Base-by-base conservation (phyloP, 169 alveolate genomes). In the Miamiensis avidus region DNA sequence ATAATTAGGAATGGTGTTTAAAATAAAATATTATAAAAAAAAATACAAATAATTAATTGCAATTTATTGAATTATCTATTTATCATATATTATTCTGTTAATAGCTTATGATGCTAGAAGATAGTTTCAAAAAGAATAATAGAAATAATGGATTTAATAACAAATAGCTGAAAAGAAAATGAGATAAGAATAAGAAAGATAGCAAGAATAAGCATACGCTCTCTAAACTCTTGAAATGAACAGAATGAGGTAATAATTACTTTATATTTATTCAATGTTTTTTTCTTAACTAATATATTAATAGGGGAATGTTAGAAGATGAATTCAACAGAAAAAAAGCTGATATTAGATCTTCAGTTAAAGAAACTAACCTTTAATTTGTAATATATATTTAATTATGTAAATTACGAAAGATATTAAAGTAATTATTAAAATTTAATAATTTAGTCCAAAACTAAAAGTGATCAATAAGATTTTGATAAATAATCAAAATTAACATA, bases 151-250 rank as follows among this genome's bases (percentile, higher is more conserved):
- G 93, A 65, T 89, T 33, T 88, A 89, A 81, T 81, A 89, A 78
- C 78, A 89, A 82, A 84, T 84, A 33, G 28, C 65, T n/a, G 90
- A 89, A 84, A 89, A 89, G 32, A 85, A 89, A 72, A 78, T 31
- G 74, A 65, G 81, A 28, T 74, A 65, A 28, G 81, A 72, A 34
- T 72, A 82, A 75, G 89, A 89, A 49, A 75, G 69, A 81, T 79
- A 89, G 27, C 90, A 89, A 84, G 93, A 89, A 81, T 74, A 85
- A 75, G 76, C 74, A 34, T 89, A 89, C 49, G 93, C 93, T 25
- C 30, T 31, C n/a, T 85, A 89, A 84, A 89, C 93, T 1, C 29
- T 75, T 29, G 89, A 84, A 74, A 74, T 84, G 27, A 89, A 84
- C 82, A 78, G 93, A 82, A 89, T 89, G 93, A 74, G 93, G 83